phyloP scores from a whole-genome alignment of 2,329 filamentous ascomycete genomes.

The Colletotrichum liriopes region DNA sequence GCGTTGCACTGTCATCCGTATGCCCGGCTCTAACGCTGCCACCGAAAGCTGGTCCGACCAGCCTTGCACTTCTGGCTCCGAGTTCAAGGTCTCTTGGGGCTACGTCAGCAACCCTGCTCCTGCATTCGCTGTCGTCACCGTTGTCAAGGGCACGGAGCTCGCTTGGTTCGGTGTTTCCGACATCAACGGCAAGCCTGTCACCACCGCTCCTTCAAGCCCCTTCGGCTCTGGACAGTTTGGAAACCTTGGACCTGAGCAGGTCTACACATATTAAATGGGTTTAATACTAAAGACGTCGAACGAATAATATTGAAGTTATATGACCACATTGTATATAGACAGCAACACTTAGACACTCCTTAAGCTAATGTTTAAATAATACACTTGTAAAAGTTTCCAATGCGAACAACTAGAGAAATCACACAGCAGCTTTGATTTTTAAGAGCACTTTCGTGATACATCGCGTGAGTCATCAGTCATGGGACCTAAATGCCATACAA shows the following conservation, averaged over 20 bases:
- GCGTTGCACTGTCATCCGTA: slow-evolving; percentile 30
- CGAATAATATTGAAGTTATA: background rate
- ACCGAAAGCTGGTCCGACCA: slow-evolving; percentile 35
- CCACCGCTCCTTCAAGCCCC: slow-evolving; percentile 32
- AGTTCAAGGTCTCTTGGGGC: slow-evolving; percentile 31
- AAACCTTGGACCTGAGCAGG: slow-evolving; percentile 35
- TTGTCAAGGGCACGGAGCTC: slow-evolving; percentile 18
- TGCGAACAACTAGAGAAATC: background rate
- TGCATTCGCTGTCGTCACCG: slow-evolving; percentile 17
- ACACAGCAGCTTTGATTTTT: no score
- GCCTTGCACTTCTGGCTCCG: slow-evolving; percentile 32
- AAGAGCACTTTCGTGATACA: no score
- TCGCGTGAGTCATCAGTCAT: no score
- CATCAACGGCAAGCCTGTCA: slow-evolving; percentile 33
- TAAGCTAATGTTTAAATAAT: slow-evolving; percentile 19
- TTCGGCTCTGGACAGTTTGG: slow-evolving; percentile 36
- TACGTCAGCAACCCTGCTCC: slow-evolving; percentile 13
- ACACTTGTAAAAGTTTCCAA: background rate
- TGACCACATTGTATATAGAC: no score
- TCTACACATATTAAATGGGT: slow-evolving; percentile 29
- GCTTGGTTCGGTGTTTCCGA: slow-evolving; percentile 33
- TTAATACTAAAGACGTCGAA: background rate
- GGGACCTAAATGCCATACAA: no score
- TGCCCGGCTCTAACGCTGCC: slow-evolving; percentile 19
- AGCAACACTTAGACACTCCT: background rate